These are phyloP conservation scores for Fusarium penzigii DNA, from an alignment of 2,329 filamentous ascomycete genomes.

Conservation along the genomic window DNA sequence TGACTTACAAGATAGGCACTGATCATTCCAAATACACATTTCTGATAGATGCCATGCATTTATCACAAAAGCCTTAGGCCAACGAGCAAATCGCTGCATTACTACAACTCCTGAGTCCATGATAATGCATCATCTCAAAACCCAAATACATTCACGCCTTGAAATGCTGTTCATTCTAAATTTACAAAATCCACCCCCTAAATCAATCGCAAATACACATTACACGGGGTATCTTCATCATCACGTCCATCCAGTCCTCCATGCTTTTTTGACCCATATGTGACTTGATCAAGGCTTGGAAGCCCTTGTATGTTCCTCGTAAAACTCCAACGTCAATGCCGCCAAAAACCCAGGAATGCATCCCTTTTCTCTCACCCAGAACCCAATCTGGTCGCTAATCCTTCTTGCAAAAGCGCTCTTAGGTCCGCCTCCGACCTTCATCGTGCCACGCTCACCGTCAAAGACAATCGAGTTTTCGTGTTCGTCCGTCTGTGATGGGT, in stretches of 20 bases:
- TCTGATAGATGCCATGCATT: too few relatives aligned
- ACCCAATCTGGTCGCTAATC: slow-evolving; percentile 84
- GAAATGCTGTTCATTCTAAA: too few relatives aligned
- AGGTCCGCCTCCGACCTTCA: slow-evolving; percentile 95
- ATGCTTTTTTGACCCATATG: background rate
- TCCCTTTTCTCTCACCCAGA: slow-evolving; percentile 93
- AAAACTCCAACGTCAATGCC: slow-evolving; percentile 90
- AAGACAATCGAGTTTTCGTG: slow-evolving; percentile 79
- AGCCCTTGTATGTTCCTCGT: slow-evolving; percentile 61
- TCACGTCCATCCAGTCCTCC: slow-evolving; percentile 17
- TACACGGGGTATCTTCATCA: slow-evolving; percentile 27
- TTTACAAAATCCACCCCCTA: background rate
- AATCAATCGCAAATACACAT: background rate
- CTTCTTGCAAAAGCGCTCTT: slow-evolving; percentile 82
- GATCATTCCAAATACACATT: too few relatives aligned
- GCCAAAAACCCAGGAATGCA: slow-evolving; percentile 93
- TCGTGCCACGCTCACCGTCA: slow-evolving; percentile 90
- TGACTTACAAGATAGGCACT: too few relatives aligned
- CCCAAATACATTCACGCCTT: too few relatives aligned
- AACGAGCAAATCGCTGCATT: too few relatives aligned
- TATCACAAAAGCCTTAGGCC: too few relatives aligned
- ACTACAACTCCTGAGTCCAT: too few relatives aligned
- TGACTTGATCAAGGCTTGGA: slow-evolving; percentile 13
- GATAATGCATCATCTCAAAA: too few relatives aligned
- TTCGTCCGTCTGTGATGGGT: slow-evolving; percentile 67